These are phyloP conservation scores for Lactifluus echinatus DNA, from an alignment of 768 basidiomycete species.

Conservation along the genomic window DNA sequence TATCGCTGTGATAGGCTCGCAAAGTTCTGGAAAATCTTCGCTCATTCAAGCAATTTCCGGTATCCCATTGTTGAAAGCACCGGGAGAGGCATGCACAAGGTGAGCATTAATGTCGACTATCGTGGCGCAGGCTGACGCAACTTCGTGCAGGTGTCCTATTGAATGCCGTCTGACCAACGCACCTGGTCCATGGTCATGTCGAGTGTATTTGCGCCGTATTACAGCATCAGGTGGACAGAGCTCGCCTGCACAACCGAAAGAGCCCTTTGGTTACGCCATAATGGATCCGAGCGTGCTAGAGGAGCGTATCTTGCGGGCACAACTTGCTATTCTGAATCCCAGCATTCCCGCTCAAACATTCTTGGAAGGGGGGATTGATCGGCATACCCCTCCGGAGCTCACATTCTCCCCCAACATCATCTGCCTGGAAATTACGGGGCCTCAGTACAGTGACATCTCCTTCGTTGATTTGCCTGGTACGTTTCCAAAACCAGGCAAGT, in stretches of 20 bases:
- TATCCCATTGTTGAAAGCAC: conserved; percentile 23
- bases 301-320: conserved; percentile 2
- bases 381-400: not conserved
- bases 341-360: not conserved
- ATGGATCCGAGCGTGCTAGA: not conserved
- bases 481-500: not conserved
- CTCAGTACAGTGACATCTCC: conserved; percentile 24
- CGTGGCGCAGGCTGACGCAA: not conserved
- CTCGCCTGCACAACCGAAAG: not conserved
- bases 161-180: conserved; percentile 13
- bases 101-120: not conserved
- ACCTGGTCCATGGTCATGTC: conserved; percentile 7
- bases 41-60: conserved; percentile 27
- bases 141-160: conserved; percentile 10
- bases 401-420: conserved; percentile 24
- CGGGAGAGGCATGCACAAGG: conserved; percentile 26
- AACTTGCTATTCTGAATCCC: conserved; percentile 15
- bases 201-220: conserved; percentile 2
- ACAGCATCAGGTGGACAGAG: not conserved
- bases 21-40: conserved; percentile 28
- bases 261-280: conserved; percentile 3
- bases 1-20: conserved; percentile 27
- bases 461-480: conserved; percentile 27
- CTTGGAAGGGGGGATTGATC: not conserved
- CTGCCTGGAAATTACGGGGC: conserved; percentile 24